Evolutionary conservation across 768 basidiomycete genomes (phyloP).

Genomic region (Lanmaoa rubissima): DNA sequence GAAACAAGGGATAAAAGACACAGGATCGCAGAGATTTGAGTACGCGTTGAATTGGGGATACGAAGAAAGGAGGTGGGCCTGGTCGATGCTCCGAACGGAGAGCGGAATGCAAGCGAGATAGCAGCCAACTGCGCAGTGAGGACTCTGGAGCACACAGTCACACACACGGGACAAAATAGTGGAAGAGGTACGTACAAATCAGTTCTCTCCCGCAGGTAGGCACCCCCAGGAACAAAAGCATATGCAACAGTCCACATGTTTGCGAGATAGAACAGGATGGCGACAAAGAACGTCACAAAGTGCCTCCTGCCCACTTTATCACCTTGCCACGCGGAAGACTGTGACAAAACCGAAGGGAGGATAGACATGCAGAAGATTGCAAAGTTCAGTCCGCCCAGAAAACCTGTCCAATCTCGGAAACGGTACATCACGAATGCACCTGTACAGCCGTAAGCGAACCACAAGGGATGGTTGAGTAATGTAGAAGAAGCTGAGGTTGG

Average conservation of each 20-base stretch:
- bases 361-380: constrained; percentile 66
- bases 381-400: constrained; percentile 60
- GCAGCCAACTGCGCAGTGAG: constrained; percentile 50
- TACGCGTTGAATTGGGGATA: constrained; percentile 20
- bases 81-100: constrained; percentile 24
- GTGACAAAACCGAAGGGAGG: constrained; percentile 51
- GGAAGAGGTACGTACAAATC: constrained; percentile 50
- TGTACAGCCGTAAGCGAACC: constrained; percentile 53
- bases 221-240: constrained; percentile 84
- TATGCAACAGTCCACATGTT: constrained; percentile 86
- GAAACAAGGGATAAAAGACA: constrained; percentile 45
- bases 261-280: constrained; percentile 61
- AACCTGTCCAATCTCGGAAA: constrained; percentile 68
- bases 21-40: constrained; percentile 35
- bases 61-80: constrained; percentile 1
- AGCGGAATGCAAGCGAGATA: constrained; percentile 49
- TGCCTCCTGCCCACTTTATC: constrained; percentile 48
- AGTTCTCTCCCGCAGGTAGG: constrained; percentile 73
- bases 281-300: constrained; percentile 56
- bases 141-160: constrained; percentile 39
- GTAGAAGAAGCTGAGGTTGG: constrained; percentile 13
- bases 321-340: constrained; percentile 38
- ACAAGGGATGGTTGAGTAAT: constrained; percentile 45
- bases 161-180: background rate
- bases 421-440: constrained; percentile 56